Base-by-base conservation (phyloP, 768 basidiomycete species). In the Coprinellus micaceus region DNA sequence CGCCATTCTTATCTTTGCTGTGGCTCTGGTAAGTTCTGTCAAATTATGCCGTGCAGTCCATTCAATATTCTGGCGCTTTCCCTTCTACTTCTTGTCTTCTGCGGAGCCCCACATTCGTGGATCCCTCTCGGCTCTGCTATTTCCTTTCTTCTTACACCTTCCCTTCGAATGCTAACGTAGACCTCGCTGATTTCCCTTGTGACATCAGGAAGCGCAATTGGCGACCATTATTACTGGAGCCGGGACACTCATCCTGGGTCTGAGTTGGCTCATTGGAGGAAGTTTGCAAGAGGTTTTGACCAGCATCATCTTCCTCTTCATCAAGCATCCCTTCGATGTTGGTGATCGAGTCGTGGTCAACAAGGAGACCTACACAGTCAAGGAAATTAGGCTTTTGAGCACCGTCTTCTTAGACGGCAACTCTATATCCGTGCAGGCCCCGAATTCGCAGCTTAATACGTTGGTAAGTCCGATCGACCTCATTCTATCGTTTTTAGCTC, bases 251-350 rank as follows among this genome's bases (percentile, higher is more conserved):
- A 72, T 80, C 46, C 77, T 82, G 48, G 85, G 86, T 63, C 75
- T 93, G 43, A 89, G 88, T 60, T 94, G 91, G 91, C 82, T 94
- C 54, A 91, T 95, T 61, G 94, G 93, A 37, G 77, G 78, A 44
- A 89, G 85, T 53, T 77, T 90, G 58, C 82, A 89, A 59, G 91
- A 94, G 69, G 84, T 94, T 44, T 77, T 95, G 54, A 84, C 83
- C 4, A 86, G 87, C 56, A 91, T 94, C 68, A 93, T 95, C 65
- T 95, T 97, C 80, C 77, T 97, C 26, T 94, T 95, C 71, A 79
- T 93, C 69, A 91, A 91, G 64, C 86, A 89, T 65, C 88, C 87
- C 0, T 89, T 86, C 75, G 89, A 91, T 68, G 89, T 91, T 24
- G 88, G 88, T 24, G 91, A 93, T 70, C 73, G 86, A 45, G 79